phyloP scores from a whole-genome alignment of 1,139 yeast species.

The Yarrowia galli region DNA sequence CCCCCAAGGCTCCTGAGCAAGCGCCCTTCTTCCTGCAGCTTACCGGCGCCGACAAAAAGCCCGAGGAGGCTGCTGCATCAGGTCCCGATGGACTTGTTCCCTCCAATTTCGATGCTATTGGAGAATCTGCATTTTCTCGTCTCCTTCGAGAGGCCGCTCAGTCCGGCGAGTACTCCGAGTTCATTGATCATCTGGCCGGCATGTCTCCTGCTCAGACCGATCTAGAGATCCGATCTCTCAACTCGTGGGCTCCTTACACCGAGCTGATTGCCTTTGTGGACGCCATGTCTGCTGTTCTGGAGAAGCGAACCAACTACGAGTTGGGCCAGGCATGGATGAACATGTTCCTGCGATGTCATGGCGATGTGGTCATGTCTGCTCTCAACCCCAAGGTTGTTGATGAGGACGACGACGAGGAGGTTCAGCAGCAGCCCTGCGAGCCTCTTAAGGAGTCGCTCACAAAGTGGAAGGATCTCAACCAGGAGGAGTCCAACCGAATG shows the following conservation, averaged over 20 bases:
- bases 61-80: slow-evolving; percentile 39
- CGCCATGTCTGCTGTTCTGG: slow-evolving; percentile 69
- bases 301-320: slow-evolving; percentile 69
- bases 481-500: slow-evolving; percentile 57
- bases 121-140: slow-evolving; percentile 79
- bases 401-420: slow-evolving; percentile 44
- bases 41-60: slow-evolving; percentile 53
- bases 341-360: slow-evolving; percentile 77
- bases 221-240: slow-evolving; percentile 82
- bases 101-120: slow-evolving; percentile 47
- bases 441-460: slow-evolving; percentile 52
- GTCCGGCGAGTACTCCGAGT: slow-evolving; percentile 55
- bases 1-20: slow-evolving; percentile 83
- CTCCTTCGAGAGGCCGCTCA: slow-evolving; percentile 63
- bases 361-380: slow-evolving; percentile 69
- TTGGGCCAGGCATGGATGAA: slow-evolving; percentile 78
- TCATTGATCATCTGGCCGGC: slow-evolving; percentile 63
- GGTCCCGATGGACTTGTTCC: slow-evolving; percentile 43
- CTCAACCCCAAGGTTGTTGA: slow-evolving; percentile 36
- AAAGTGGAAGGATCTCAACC: slow-evolving; percentile 59
- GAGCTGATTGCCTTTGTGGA: slow-evolving; percentile 72
- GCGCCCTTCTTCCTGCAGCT: slow-evolving; percentile 82
- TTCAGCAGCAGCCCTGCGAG: slow-evolving; percentile 44
- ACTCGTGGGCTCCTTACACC: slow-evolving; percentile 63
- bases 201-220: slow-evolving; percentile 84